Evolutionary conservation across 306 rosid genomes (phyloP).

Genomic region (Acacia acuminata): DNA sequence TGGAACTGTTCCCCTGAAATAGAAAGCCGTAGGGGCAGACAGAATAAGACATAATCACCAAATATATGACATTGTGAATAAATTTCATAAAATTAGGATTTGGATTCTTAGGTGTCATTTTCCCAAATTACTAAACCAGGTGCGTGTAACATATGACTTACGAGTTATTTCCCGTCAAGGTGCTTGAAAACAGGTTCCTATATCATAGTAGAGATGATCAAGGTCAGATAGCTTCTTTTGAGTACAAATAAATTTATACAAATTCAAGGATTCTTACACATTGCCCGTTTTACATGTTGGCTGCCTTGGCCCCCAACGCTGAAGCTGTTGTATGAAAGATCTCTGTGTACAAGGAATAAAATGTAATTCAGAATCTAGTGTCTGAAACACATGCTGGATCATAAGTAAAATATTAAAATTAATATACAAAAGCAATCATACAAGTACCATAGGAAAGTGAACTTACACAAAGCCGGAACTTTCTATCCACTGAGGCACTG

Average conservation of each 20-base stretch:
- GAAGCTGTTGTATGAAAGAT: constrained; percentile 71
- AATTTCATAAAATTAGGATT: background rate
- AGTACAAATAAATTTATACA: constrained; percentile 5
- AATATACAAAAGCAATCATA: background rate
- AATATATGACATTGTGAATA: background rate
- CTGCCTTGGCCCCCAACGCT: constrained; percentile 17
- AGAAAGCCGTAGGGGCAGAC: constrained; percentile 9
- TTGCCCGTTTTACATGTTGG: constrained; percentile 36
- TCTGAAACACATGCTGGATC: constrained; percentile 6
- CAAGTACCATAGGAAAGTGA: constrained; percentile 19
- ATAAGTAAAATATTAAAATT: constrained; percentile 19
- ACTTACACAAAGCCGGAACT: constrained; percentile 44
- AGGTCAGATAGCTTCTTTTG: constrained; percentile 3
- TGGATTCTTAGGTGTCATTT: background rate
- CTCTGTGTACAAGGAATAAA: constrained; percentile 47
- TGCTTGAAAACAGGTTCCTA: constrained; percentile 48
- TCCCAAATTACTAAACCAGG: background rate
- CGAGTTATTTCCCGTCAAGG: constrained; percentile 28
- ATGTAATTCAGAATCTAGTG: constrained; percentile 27
- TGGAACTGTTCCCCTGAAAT: constrained; percentile 48
- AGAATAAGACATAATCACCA: constrained; percentile 25
- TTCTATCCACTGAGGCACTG: constrained; percentile 47
- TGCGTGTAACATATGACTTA: constrained; percentile 23
- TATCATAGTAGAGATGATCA: background rate
- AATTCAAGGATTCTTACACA: constrained; percentile 48